Percentiles rank a stretch among this genome's conserved stretches.
These are phyloP conservation scores for Fusarium vanettenii DNA, from an alignment of 2,329 filamentous ascomycete genomes.

Conservation along the genomic window DNA sequence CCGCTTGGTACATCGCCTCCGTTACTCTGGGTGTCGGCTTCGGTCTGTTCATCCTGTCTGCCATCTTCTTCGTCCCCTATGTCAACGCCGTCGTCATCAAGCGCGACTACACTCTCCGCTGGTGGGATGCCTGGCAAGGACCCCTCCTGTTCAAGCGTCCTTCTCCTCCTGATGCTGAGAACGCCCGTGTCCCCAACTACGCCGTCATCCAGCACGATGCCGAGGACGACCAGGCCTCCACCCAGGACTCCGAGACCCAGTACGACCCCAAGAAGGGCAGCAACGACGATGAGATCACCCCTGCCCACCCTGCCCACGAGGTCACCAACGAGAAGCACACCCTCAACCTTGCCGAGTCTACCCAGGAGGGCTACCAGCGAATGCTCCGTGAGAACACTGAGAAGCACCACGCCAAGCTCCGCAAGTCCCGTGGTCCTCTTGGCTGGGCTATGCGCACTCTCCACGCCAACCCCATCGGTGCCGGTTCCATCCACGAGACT, in stretches of 20 bases:
- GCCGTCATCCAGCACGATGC: conserved; percentile 77
- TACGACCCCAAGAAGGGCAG: conserved; percentile 29
- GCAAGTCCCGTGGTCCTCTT: conserved; percentile 73
- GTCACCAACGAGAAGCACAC: conserved; percentile 56
- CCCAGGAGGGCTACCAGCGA: conserved; percentile 71
- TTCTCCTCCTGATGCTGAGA: conserved; percentile 62
- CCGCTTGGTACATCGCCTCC: conserved; percentile 72
- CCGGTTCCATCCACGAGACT: conserved; percentile 79
- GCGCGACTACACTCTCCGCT: conserved; percentile 73
- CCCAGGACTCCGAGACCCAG: conserved; percentile 21
- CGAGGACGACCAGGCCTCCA: conserved; percentile 52
- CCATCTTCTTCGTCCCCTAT: conserved; percentile 79
- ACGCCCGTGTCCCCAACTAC: conserved; percentile 77
- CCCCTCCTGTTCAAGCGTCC: conserved; percentile 73
- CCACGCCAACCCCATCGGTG: conserved; percentile 77
- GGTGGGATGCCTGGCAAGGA: conserved; percentile 71
- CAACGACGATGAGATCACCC: conserved; percentile 54
- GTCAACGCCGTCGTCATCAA: conserved; percentile 75
- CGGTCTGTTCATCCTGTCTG: conserved; percentile 69
- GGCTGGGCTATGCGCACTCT: conserved; percentile 86
- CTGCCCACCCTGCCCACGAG: conserved; percentile 35
- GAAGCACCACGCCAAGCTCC: conserved; percentile 71
- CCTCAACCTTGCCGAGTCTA: conserved; percentile 49
- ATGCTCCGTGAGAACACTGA: conserved; percentile 67
- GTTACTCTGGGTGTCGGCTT: conserved; percentile 74